Conservation (phyloP, 139 green algal genomes). For the Chlamydomonas schloesseri region DNA sequence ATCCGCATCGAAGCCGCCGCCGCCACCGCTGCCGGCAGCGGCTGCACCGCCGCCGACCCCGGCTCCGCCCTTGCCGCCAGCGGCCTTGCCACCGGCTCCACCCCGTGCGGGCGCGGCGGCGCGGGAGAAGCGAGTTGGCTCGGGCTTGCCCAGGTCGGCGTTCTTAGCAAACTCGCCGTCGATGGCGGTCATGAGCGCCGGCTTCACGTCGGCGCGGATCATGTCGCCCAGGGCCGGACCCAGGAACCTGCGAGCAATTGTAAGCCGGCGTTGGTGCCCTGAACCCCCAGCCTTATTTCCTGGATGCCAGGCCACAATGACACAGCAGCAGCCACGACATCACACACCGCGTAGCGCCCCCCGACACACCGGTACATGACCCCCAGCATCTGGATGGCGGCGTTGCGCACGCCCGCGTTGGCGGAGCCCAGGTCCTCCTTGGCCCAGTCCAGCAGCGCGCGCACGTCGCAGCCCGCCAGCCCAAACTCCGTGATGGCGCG, state of each 20-base stretch:
- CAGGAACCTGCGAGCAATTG: constrained; percentile 75
- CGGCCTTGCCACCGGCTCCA: background rate
- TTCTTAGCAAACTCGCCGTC: constrained; percentile 90
- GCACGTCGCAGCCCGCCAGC: constrained; percentile 71
- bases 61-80: background rate
- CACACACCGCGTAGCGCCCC: too few relatives aligned
- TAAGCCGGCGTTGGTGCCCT: too few relatives aligned
- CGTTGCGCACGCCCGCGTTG: constrained; percentile 84
- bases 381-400: constrained; percentile 77
- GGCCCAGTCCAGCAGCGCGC: constrained; percentile 79
- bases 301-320: too few relatives aligned
- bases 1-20: constrained; percentile 60
- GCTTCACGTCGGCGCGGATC: constrained; percentile 90
- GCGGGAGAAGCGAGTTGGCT: constrained; percentile 35
- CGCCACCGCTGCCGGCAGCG: constrained; percentile 5
- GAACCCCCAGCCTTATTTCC: too few relatives aligned
- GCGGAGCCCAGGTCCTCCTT: constrained; percentile 84
- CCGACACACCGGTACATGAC: constrained; percentile 70
- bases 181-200: constrained; percentile 90
- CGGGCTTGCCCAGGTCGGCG: constrained; percentile 62
- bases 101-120: background rate
- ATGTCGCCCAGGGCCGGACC: constrained; percentile 67
- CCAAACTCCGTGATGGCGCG: constrained; percentile 91
- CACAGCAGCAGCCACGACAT: too few relatives aligned
- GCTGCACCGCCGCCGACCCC: background rate